These are phyloP conservation scores for Macrophomina phaseolina DNA, from an alignment of 2,329 filamentous ascomycete genomes.

Conservation along the genomic window DNA sequence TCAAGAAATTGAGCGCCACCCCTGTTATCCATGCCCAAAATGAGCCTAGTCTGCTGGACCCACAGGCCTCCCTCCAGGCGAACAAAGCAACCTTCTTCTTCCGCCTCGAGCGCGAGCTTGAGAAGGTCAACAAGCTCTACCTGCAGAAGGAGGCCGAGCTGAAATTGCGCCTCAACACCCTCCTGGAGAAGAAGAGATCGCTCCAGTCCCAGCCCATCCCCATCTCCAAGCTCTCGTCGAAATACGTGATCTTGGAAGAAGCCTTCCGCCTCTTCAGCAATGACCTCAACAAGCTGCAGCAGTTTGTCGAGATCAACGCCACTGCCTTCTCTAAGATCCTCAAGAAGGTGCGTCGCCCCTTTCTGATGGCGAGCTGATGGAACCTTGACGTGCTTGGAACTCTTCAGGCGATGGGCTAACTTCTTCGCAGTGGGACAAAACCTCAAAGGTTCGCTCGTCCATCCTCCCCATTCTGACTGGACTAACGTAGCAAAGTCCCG, in stretches of 20 bases:
- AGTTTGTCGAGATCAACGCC: conserved; percentile 98
- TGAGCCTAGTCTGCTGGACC: conserved; percentile 65
- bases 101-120: conserved; percentile 92
- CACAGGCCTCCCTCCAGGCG: conserved; percentile 88
- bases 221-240: conserved; percentile 84
- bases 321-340: conserved; percentile 98
- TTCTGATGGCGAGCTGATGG: conserved; percentile 5
- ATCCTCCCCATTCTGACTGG: background rate
- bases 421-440: conserved; percentile 85
- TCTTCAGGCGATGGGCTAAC: conserved; percentile 42
- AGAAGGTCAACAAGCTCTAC: conserved; percentile 98
- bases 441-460: conserved; percentile 72
- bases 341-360: conserved; percentile 72
- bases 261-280: conserved; percentile 97
- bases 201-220: conserved; percentile 79
- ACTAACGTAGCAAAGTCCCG: conserved; percentile 66
- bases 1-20: conserved; percentile 95
- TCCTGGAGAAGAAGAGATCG: conserved; percentile 93
- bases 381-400: background rate
- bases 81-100: conserved; percentile 99
- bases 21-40: conserved; percentile 81
- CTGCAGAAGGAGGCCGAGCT: conserved; percentile 98
- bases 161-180: conserved; percentile 87
- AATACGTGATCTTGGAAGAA: conserved; percentile 93
- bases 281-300: conserved; percentile 95